A percentile compares a stretch with the other conserved stretches of the same genome.
Evolutionary conservation across 75 land plant species (phyloP).

Genomic region (Picea sitchensis): DNA sequence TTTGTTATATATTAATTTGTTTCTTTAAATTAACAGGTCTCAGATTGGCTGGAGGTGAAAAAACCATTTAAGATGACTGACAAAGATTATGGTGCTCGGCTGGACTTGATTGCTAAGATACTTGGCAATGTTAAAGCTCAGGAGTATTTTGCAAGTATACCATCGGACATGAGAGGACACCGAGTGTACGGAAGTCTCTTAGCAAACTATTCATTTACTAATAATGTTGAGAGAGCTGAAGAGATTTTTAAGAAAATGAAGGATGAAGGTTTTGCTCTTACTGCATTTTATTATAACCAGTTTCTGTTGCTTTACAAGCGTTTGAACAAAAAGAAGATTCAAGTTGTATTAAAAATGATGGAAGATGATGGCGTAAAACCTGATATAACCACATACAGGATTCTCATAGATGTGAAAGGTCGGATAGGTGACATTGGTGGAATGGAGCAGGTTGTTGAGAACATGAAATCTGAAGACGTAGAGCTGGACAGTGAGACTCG

Average conservation of each 20-base stretch:
- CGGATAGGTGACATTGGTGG: conserved; percentile 46
- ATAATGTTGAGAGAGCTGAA: conserved; percentile 43
- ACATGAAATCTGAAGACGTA: conserved; percentile 54
- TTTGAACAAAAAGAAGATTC: conserved; percentile 44
- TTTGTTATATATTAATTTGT: no score
- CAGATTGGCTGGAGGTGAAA: conserved; percentile 53
- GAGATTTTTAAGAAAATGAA: conserved; percentile 52
- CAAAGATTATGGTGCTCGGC: conserved; percentile 47
- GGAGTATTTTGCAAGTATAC: conserved; percentile 39
- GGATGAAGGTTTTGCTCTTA: conserved; percentile 33
- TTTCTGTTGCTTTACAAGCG: conserved; percentile 59
- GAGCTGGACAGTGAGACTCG: conserved; percentile 28
- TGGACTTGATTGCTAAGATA: conserved; percentile 60
- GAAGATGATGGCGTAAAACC: conserved; percentile 61
- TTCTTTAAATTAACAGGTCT: conserved; percentile 30
- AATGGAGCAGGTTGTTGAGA: conserved; percentile 64
- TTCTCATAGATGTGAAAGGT: conserved; percentile 61
- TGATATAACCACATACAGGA: conserved; percentile 45
- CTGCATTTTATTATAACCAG: conserved; percentile 57
- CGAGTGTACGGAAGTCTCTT: conserved; percentile 41
- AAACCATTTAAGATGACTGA: conserved; percentile 25
- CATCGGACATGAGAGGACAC: conserved; percentile 44
- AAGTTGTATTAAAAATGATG: conserved; percentile 57
- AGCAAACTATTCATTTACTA: conserved; percentile 24
- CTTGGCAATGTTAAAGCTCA: conserved; percentile 41